phyloP scores from a whole-genome alignment of 257 asterid genomes.

The Lycium ferocissimum region DNA sequence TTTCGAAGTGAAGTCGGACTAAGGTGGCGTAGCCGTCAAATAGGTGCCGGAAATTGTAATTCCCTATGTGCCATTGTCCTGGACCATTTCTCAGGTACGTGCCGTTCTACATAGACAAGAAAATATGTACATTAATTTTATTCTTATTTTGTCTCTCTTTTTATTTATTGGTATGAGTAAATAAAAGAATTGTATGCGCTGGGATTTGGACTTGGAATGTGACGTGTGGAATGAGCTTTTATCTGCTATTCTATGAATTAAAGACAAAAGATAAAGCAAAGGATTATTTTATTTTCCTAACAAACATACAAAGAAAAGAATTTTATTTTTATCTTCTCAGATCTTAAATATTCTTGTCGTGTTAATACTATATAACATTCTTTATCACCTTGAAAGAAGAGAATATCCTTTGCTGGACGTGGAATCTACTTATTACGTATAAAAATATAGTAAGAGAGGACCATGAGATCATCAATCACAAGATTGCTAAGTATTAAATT shows the following conservation, averaged over 20 bases:
- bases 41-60: slow-evolving; percentile 89
- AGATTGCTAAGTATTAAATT: background rate
- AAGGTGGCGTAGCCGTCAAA: slow-evolving; percentile 98
- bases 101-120: slow-evolving; percentile 72
- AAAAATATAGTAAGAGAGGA: background rate
- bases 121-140: background rate
- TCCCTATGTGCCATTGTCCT: slow-evolving; percentile 90
- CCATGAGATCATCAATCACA: background rate
- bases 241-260: too few relatives aligned
- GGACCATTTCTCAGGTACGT: slow-evolving; percentile 96
- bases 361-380: background rate
- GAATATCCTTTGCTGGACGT: background rate
- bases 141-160: background rate
- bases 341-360: background rate
- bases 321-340: background rate
- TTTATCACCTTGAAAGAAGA: background rate
- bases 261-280: background rate
- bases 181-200: background rate
- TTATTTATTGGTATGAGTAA: background rate
- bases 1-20: slow-evolving; percentile 76
- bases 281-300: background rate
- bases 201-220: slow-evolving; percentile 35
- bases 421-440: background rate
- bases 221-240: slow-evolving; percentile 22
- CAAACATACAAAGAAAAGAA: background rate